Conservation (phyloP, 2,329 filamentous ascomycete species). For the Parastagonospora nodorum region DNA sequence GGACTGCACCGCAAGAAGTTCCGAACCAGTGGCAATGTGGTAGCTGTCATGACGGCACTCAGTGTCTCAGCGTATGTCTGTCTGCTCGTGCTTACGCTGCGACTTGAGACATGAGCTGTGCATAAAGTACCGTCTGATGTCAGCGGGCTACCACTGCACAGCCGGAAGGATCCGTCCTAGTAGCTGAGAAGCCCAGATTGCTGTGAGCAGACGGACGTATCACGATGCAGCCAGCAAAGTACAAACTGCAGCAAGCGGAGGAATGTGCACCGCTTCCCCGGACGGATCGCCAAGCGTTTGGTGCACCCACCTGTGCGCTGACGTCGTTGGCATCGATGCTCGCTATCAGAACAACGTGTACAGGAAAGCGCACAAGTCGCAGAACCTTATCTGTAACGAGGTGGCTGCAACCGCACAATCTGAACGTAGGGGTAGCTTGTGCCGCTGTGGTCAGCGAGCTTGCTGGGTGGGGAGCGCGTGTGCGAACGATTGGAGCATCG, state of each 20-base stretch:
- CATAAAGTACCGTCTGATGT: conserved; percentile 1
- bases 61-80: conserved; percentile 66
- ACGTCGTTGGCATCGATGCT: neutral
- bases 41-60: conserved; percentile 65
- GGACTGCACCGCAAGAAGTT: conserved; percentile 66
- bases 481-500: neutral
- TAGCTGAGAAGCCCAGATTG: neutral
- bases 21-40: conserved; percentile 69
- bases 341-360: neutral
- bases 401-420: no score
- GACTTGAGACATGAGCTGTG: conserved; percentile 44
- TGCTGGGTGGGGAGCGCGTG: neutral
- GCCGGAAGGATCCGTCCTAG: neutral
- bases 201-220: neutral
- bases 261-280: conserved; percentile 6
- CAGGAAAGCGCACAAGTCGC: neutral
- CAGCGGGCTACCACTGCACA: conserved; percentile 2
- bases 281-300: conserved; percentile 1
- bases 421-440: no score
- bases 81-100: conserved; percentile 64
- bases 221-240: neutral
- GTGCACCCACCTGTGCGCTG: neutral
- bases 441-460: neutral
- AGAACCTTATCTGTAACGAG: neutral
- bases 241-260: neutral